Conservation (phyloP, 2,329 filamentous ascomycete genomes). For the Aspergillus fischeri region DNA sequence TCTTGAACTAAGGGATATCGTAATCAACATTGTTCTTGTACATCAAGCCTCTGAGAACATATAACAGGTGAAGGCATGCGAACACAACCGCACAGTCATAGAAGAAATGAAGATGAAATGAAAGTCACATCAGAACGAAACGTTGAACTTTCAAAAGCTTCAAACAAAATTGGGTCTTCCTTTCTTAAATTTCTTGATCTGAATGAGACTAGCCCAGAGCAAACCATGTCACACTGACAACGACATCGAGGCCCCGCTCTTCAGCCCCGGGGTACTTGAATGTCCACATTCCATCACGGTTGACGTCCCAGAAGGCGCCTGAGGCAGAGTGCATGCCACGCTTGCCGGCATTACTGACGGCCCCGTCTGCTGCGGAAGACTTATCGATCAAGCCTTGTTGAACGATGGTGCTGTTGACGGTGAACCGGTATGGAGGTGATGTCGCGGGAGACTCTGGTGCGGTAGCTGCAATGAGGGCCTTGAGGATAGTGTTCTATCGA, state of each 20-base stretch:
- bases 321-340: conserved; percentile 61
- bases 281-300: conserved; percentile 52
- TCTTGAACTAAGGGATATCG: neutral
- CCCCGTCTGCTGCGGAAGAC: conserved; percentile 52
- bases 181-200: neutral
- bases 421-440: conserved; percentile 76
- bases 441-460: conserved; percentile 31
- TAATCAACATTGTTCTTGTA: neutral
- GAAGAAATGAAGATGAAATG: neutral
- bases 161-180: neutral
- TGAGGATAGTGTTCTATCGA: conserved; percentile 36
- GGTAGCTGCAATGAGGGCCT: conserved; percentile 41
- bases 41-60: neutral
- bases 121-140: conserved; percentile 2
- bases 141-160: neutral
- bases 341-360: conserved; percentile 65
- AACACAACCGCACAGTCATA: neutral
- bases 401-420: conserved; percentile 96
- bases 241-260: conserved; percentile 46
- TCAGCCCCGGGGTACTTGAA: conserved; percentile 47
- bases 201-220: conserved; percentile 24
- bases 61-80: neutral
- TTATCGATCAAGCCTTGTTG: conserved; percentile 67
- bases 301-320: conserved; percentile 49
- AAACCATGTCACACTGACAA: conserved; percentile 49